phyloP scores from a whole-genome alignment of 2,329 filamentous ascomycete genomes.

The Laburnicola sp. region DNA sequence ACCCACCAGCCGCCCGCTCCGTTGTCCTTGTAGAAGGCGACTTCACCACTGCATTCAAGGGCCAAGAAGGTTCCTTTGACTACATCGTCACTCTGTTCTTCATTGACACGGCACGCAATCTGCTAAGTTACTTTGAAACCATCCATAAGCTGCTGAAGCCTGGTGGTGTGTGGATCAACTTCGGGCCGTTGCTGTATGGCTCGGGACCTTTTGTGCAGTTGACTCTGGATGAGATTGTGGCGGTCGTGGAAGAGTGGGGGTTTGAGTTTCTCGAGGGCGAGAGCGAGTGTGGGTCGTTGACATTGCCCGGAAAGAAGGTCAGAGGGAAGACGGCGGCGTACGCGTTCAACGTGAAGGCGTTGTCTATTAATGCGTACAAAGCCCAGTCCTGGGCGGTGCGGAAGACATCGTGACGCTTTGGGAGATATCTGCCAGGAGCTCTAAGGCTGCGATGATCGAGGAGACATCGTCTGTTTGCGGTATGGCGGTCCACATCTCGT shows the following conservation, averaged over 20 bases:
- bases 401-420: slow-evolving; percentile 23
- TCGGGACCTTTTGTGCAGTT: slow-evolving; percentile 59
- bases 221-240: slow-evolving; percentile 57
- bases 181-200: slow-evolving; percentile 61
- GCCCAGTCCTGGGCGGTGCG: slow-evolving; percentile 60
- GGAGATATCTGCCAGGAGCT: too few species aligned
- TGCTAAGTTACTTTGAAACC: slow-evolving; percentile 59
- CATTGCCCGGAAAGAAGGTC: slow-evolving; percentile 48
- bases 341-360: slow-evolving; percentile 54
- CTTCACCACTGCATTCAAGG: slow-evolving; percentile 52
- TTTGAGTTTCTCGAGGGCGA: slow-evolving; percentile 56
- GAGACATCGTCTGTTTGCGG: too few species aligned
- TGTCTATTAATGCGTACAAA: slow-evolving; percentile 58
- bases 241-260: slow-evolving; percentile 54
- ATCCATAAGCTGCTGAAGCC: slow-evolving; percentile 53
- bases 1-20: slow-evolving; percentile 31
- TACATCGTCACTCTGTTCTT: slow-evolving; percentile 61
- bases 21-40: slow-evolving; percentile 60
- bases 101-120: slow-evolving; percentile 63
- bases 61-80: slow-evolving; percentile 47
- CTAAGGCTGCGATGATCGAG: too few species aligned
- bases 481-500: too few species aligned
- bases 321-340: slow-evolving; percentile 57
- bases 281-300: slow-evolving; percentile 48
- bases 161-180: slow-evolving; percentile 60